A percentile compares a stretch with the other conserved stretches of the same genome.
phyloP scores from a whole-genome alignment of 1,284 basidiomycete species.

The Fomes fomentarius region DNA sequence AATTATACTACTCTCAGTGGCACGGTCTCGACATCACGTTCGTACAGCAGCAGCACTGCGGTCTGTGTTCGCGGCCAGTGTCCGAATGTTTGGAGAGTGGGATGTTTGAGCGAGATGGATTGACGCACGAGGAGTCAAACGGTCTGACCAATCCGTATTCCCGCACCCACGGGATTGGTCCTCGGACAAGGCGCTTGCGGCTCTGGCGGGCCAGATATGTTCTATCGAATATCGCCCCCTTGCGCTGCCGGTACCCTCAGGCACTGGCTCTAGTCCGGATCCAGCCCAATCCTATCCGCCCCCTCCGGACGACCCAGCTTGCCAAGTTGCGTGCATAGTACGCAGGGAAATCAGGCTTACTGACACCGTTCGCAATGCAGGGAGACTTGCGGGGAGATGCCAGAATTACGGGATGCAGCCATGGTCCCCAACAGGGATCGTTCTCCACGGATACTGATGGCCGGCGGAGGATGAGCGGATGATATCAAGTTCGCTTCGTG shows the following conservation, averaged over 20 bases:
- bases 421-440: slow-evolving; percentile 14
- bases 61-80: neutral
- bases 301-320: too few species aligned
- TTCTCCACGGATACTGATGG: slow-evolving; percentile 24
- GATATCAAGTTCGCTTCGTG: slow-evolving; percentile 22
- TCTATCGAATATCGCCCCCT: slow-evolving; percentile 14
- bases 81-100: too few species aligned
- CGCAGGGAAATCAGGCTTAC: too few species aligned
- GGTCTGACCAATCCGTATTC: slow-evolving; percentile 11
- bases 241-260: slow-evolving; percentile 13
- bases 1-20: neutral
- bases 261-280: slow-evolving; percentile 18
- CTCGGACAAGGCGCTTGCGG: slow-evolving; percentile 2
- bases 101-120: too few species aligned
- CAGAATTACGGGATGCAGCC: slow-evolving; percentile 11
- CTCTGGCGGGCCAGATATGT: slow-evolving; percentile 2
- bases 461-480: slow-evolving; percentile 21
- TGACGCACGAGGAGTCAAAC: too few species aligned
- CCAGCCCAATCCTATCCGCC: slow-evolving; percentile 9
- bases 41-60: neutral
- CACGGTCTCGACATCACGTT: neutral
- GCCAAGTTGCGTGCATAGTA: neutral
- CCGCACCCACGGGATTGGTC: slow-evolving; percentile 2
- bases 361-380: neutral
- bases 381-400: slow-evolving; percentile 1